Evolutionary conservation across 1,139 yeast genomes (phyloP), one percentile per base, ranked within the genome.

Genomic region (Debaryomyces coudertii): DNA sequence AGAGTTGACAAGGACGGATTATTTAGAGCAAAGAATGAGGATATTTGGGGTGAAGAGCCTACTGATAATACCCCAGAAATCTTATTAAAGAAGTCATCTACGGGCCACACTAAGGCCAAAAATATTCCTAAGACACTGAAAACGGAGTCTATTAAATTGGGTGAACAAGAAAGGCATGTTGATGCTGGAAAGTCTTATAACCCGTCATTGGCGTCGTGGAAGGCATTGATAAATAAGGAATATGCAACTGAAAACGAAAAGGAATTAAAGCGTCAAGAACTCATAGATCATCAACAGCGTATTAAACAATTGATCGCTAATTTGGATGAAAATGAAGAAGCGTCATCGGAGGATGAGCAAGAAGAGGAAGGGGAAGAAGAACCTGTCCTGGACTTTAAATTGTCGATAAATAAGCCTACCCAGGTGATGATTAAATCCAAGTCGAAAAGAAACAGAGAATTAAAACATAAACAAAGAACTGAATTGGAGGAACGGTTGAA

Each of bases 121-220:
- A 69, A 61, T 7, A 71, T 68, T 2, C 95, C 95, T 8, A 63
- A 64, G 27, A 86, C 96, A 0, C 59, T 87, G 50, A 71, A 68
- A 36, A 67, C 69, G 42, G 71, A 71, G 2, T 90, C 96, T 1
- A 65, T 83, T 24, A 71, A 68, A 53, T 73, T 77, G 18, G 65
- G 75, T 5, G 83, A 80, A 20, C 68, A 60, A 6, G 65, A 57
- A 9, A 59, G 64, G 33, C 47, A 54, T 5, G 50, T 83, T 5
- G 86, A 85, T 57, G 93, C 85, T 2, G 99, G 99, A 45, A 87
- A 87, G 64, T 92, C 98, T 2, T 93, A 93, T 62, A 93, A 93
- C 62, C 99, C 99, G 29, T 80, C 95, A 11, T 73, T 86, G 53
- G 87, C 85, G 49, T 82, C 89, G 29, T 93, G 99, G 99, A 82